Evolutionary conservation across 1,284 basidiomycete species (phyloP).

Genomic region (Boletus smithii): DNA sequence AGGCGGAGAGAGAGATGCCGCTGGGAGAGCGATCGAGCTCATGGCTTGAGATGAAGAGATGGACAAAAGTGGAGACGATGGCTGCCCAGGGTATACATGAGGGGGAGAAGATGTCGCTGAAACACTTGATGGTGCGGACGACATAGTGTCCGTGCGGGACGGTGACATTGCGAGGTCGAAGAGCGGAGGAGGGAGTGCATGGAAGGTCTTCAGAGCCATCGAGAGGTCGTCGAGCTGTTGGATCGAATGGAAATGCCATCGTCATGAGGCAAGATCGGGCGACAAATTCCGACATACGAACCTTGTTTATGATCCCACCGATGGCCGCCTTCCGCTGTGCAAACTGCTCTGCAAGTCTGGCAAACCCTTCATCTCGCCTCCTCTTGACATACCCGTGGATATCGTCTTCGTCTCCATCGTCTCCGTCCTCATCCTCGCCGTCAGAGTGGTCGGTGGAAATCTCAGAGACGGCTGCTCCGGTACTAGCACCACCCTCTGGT

Average conservation of each 20-base stretch:
- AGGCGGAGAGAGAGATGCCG: slow-evolving; percentile 11
- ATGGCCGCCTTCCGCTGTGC: slow-evolving; percentile 63
- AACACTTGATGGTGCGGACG: slow-evolving; percentile 18
- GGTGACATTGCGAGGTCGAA: slow-evolving; percentile 34
- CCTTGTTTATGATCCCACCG: slow-evolving; percentile 69
- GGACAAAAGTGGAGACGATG: slow-evolving; percentile 5
- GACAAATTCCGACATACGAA: slow-evolving; percentile 25
- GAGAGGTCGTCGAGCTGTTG: slow-evolving; percentile 46
- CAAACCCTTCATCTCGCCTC: slow-evolving; percentile 62
- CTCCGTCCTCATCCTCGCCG: slow-evolving; percentile 45
- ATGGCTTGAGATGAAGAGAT: slow-evolving; percentile 9
- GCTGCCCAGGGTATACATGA: slow-evolving; percentile 3
- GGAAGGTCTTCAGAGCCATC: slow-evolving; percentile 43
- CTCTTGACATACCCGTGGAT: slow-evolving; percentile 42
- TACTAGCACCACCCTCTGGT: not conserved
- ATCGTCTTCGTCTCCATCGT: slow-evolving; percentile 41
- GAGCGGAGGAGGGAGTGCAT: slow-evolving; percentile 43
- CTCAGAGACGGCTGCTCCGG: slow-evolving; percentile 17
- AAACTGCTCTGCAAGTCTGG: slow-evolving; percentile 61
- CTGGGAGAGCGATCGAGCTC: not conserved
- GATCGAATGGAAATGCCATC: not conserved
- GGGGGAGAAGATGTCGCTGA: slow-evolving; percentile 16
- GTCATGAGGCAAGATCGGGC: not conserved
- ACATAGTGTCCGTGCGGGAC: slow-evolving; percentile 32
- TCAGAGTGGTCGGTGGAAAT: slow-evolving; percentile 27